Base-by-base conservation (phyloP, 495 filamentous ascomycete genomes). In the Podospora sp. region DNA sequence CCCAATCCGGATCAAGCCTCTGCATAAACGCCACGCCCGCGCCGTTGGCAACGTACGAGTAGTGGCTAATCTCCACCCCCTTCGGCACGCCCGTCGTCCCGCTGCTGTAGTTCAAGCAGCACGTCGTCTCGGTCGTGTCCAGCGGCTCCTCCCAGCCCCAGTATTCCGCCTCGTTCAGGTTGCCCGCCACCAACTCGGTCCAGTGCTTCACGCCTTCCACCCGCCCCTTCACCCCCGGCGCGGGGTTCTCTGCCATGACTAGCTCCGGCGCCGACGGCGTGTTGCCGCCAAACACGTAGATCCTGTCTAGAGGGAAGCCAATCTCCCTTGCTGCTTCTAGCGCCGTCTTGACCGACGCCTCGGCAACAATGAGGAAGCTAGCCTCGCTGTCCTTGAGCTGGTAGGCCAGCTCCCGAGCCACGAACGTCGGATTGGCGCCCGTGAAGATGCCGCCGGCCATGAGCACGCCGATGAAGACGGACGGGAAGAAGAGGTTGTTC, bases 1-100 rank as follows among this genome's bases (percentile, higher is more conserved):
- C 65, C 35, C 73, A 76, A 9, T 87, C 78, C 0, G 84, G 82
- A 25, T 82, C 71, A 18, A 87, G 75, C 1, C 76, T 68, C 5
- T 75, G 73, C n/a, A 86, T 67, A 69, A 80, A 75, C 22, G 79
- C 81, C 9, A 85, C 80, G 65, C 90, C 83, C 60, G 78, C 66
- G 40, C 85, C 84, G 74, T 95, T 93, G 58, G 90, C 81, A 22
- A 91, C 81, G 70, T 93, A 90, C 68, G 91, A 89, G 46, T 80
- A 76, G 76, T 96, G 92, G 16, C 88, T 85, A 67, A 95, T 88
- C 75, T 91, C 88, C 25, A 94, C 92, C 24, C 92, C 92, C 73
- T 96, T 96, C 16, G 92, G 90, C 6, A 91, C 81, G 3, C 92
- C 92, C 0, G 92, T 96, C 8, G 92, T 96, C 2, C 92, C 92